Conservation (phyloP, 2,329 filamentous ascomycete genomes). For the Saccharata proteae region DNA sequence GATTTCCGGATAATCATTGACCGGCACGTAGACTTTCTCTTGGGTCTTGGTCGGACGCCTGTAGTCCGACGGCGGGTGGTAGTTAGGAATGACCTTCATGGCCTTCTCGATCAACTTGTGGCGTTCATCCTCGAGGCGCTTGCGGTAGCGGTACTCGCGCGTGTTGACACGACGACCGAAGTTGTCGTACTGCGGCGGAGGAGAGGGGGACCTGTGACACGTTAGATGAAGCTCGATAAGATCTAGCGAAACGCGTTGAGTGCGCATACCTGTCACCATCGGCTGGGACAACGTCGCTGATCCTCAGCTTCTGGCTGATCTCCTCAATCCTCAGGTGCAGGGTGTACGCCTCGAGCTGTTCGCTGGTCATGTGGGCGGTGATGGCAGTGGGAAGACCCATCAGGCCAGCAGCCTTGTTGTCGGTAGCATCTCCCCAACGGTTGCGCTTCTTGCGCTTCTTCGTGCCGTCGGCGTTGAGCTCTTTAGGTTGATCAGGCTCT, state of each 20-base stretch:
- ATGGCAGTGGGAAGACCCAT: slow-evolving; percentile 97
- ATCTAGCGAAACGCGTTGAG: not conserved
- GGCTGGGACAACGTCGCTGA: slow-evolving; percentile 95
- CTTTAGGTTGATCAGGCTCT: slow-evolving; percentile 12
- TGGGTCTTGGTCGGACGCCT: slow-evolving; percentile 98
- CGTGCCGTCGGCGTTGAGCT: slow-evolving; percentile 52
- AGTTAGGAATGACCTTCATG: slow-evolving; percentile 99
- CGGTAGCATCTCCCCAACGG: slow-evolving; percentile 90
- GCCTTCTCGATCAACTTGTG: slow-evolving; percentile 98
- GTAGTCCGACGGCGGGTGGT: slow-evolving; percentile 96
- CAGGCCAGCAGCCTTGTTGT: slow-evolving; percentile 96
- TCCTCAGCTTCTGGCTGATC: slow-evolving; percentile 97
- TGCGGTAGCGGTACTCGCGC: slow-evolving; percentile 94
- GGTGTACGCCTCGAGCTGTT: slow-evolving; percentile 95
- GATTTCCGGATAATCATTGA: slow-evolving; percentile 99
- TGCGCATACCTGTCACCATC: slow-evolving; percentile 78
- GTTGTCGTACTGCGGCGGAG: slow-evolving; percentile 96
- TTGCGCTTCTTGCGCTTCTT: slow-evolving; percentile 96
- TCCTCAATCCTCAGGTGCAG: slow-evolving; percentile 95
- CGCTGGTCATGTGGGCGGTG: slow-evolving; percentile 93
- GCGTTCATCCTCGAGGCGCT: slow-evolving; percentile 94
- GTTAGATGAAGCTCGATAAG: slow-evolving; percentile 11
- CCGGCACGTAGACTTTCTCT: slow-evolving; percentile 99
- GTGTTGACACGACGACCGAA: slow-evolving; percentile 99
- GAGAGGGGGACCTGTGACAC: slow-evolving; percentile 70